Evolutionary conservation across 306 rosid species (phyloP), one percentile per base, ranked within the genome.

Genomic region (Quercus gilva): DNA sequence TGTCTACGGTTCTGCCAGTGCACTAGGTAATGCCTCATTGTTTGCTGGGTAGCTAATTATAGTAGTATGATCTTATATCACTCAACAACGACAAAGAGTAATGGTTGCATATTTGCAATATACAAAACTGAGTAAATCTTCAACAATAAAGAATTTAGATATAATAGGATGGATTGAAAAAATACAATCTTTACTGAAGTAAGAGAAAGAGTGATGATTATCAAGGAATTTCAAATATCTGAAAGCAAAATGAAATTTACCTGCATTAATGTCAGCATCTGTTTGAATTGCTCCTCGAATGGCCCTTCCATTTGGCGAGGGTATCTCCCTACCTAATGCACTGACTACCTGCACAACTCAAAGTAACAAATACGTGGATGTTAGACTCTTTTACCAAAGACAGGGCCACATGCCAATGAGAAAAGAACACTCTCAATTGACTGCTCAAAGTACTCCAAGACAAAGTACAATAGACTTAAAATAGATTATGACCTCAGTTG

Each of bases 201-300:
- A 5, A 49, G 69, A 28, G 68, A 35, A 53, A 23, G 8, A 71
- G 17, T 11, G 19, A 67, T 8, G 19, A 19, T 71, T 35, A 75
- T 18, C 59, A 35, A 61, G 29, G 61, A 53, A 19, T 79, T 26
- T 70, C 64, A 55, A 2, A 35, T 35, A 64, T 26, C 13, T 69
- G 23, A 69, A 28, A 72, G 41, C 51, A 70, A 10, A 35, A 9
- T 56, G 71, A 25, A 41, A 56, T 29, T 79, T 81, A 92, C 99
- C 99, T 41, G 97, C 76, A 88, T 92, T 92, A 76, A 94, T 92
- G 71, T 92, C 90, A 13, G 99, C 95, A 53, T 92, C 99, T 52
- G 99, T 94, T 86, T 94, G 99, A 90, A 94, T 94, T 76, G 91
- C 99, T 58, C 99, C 99, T 81, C 81, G 82, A 79, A 94, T 92